Evolutionary conservation across 1,139 yeast genomes (phyloP).

Genomic region (Suhomyces bribrorum): DNA sequence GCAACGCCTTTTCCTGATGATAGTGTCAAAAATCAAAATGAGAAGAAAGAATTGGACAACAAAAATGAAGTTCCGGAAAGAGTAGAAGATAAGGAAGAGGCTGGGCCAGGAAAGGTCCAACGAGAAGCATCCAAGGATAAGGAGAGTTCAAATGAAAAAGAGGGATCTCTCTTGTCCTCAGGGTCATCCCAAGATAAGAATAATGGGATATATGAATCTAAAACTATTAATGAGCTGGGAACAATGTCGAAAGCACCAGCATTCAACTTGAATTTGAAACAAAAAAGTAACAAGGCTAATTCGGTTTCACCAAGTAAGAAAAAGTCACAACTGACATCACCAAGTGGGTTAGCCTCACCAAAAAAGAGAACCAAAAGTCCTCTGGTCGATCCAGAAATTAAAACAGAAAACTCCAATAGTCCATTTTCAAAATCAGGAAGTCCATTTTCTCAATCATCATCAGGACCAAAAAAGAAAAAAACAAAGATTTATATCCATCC

Average conservation of each 20-base stretch:
- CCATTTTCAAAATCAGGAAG: constrained; percentile 24
- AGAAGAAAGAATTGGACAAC: constrained; percentile 1
- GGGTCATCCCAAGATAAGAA: not conserved
- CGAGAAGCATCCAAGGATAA: not conserved
- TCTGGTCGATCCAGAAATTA: constrained; percentile 20
- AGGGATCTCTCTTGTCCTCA: not conserved
- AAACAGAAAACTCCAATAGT: constrained; percentile 13
- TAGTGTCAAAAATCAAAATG: not conserved
- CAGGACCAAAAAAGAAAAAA: constrained; percentile 23
- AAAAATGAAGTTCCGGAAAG: too few relatives aligned
- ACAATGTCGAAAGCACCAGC: not conserved
- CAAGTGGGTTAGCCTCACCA: not conserved
- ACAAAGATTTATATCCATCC: constrained; percentile 27
- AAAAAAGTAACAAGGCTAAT: too few relatives aligned
- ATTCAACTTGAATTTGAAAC: not conserved
- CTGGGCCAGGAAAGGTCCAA: not conserved
- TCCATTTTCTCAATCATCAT: constrained; percentile 23
- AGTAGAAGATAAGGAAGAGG: not conserved
- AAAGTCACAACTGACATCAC: not conserved
- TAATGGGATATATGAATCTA: not conserved
- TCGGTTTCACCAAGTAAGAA: not conserved
- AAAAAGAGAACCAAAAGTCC: constrained; percentile 11
- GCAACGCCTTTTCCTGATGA: constrained; percentile 19
- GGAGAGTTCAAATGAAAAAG: not conserved
- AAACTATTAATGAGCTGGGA: not conserved